A percentile compares a stretch with the other conserved stretches of the same genome.
These are phyloP conservation scores for Fusarium euwallaceae DNA, from an alignment of 2,329 filamentous ascomycete genomes.

Conservation along the genomic window DNA sequence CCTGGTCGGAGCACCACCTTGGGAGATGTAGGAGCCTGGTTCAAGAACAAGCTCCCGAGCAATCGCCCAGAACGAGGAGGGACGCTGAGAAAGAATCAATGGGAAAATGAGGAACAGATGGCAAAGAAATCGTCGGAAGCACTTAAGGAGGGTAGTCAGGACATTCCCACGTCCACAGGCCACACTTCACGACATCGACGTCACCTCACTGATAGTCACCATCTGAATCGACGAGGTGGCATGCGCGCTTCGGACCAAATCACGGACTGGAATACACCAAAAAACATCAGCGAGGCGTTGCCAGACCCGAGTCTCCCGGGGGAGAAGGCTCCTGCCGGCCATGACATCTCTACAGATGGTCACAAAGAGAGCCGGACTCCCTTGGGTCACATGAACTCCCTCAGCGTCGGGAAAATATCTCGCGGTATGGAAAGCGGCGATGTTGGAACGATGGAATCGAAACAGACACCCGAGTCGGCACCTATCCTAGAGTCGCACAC, in stretches of 20 bases:
- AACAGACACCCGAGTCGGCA: neutral
- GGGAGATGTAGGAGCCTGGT: slow-evolving; percentile 53
- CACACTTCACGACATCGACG: slow-evolving; percentile 8
- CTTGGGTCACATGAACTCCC: slow-evolving; percentile 17
- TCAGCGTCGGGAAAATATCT: slow-evolving; percentile 10
- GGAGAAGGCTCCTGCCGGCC: neutral
- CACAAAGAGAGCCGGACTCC: slow-evolving; percentile 40
- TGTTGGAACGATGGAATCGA: neutral
- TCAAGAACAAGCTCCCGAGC: slow-evolving; percentile 63
- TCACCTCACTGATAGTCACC: slow-evolving; percentile 23
- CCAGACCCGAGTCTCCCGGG: neutral
- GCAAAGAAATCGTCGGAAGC: neutral
- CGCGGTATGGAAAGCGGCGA: neutral
- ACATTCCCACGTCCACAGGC: neutral
- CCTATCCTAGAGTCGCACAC: neutral
- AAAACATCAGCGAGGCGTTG: slow-evolving; percentile 37
- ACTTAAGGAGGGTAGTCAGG: neutral
- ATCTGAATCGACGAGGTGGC: slow-evolving; percentile 30
- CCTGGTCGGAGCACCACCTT: slow-evolving; percentile 23
- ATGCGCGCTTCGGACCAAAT: slow-evolving; percentile 49
- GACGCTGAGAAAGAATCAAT: slow-evolving; percentile 55
- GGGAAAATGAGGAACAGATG: slow-evolving; percentile 41
- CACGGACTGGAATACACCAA: slow-evolving; percentile 54
- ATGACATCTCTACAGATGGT: neutral
- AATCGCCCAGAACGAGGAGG: slow-evolving; percentile 64